These are phyloP conservation scores for Erucastrum elatum DNA, from an alignment of 345 rosid species.

Conservation along the genomic window DNA sequence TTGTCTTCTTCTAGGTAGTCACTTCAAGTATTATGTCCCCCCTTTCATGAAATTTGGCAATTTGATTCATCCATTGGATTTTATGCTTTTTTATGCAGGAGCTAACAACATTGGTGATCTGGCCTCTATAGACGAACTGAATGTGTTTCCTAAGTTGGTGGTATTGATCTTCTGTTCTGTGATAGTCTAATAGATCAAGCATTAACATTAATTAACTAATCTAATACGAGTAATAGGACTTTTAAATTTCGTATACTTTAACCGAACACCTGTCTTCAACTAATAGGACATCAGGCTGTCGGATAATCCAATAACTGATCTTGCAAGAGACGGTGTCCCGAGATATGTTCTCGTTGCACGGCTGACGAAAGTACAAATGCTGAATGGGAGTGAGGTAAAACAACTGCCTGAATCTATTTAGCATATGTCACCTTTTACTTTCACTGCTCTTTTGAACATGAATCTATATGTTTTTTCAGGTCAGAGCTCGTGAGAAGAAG, in stretches of 20 bases:
- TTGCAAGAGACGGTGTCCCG: constrained; percentile 72
- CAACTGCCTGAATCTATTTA: constrained; percentile 15
- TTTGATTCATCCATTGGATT: constrained; percentile 13
- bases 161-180: constrained; percentile 48
- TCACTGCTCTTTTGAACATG: constrained; percentile 24
- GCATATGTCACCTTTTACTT: constrained; percentile 10
- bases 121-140: constrained; percentile 65
- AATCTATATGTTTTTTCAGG: constrained; percentile 44
- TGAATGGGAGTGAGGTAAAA: constrained; percentile 96
- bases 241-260: not conserved
- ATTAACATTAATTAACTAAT: not conserved
- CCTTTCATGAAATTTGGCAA: constrained; percentile 20
- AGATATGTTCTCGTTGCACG: constrained; percentile 80
- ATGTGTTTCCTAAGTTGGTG: constrained; percentile 68
- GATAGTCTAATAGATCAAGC: constrained; percentile 17
- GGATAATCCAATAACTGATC: constrained; percentile 78
- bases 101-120: constrained; percentile 63
- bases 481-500: constrained; percentile 80
- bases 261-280: constrained; percentile 11
- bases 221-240: not conserved
- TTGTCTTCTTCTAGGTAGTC: constrained; percentile 83
- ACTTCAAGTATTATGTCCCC: constrained; percentile 11
- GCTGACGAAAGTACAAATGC: constrained; percentile 69
- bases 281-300: constrained; percentile 88
- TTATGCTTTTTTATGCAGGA: constrained; percentile 47